Percentiles rank a stretch among this genome's conserved stretches.
These are phyloP conservation scores for Quercus dentata DNA, from an alignment of 306 rosid genomes.

Conservation along the genomic window DNA sequence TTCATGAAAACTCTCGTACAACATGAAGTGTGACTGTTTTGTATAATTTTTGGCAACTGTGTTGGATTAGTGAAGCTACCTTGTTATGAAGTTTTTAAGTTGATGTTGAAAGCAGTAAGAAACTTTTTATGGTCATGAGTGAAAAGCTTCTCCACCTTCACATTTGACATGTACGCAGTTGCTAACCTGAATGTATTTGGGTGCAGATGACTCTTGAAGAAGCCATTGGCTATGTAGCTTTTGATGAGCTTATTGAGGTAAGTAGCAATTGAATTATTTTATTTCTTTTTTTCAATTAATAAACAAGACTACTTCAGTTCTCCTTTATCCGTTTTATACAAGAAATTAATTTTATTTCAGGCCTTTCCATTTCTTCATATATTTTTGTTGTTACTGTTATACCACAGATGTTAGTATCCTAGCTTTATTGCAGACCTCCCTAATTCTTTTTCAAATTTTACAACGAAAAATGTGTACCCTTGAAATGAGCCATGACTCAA, in stretches of 20 bases:
- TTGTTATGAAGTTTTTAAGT: neutral
- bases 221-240: constrained; percentile 95
- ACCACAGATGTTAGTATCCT: neutral
- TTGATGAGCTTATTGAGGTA: constrained; percentile 96
- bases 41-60: neutral
- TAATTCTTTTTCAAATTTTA: neutral
- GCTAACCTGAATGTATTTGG: constrained; percentile 28
- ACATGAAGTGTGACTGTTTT: too few relatives aligned
- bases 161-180: neutral
- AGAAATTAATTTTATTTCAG: neutral
- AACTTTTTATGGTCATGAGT: neutral
- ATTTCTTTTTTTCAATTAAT: neutral
- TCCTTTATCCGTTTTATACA: neutral
- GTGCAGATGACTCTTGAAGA: constrained; percentile 95
- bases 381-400: neutral
- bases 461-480: neutral
- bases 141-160: neutral
- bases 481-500: too few relatives aligned
- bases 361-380: neutral
- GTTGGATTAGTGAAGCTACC: neutral
- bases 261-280: constrained; percentile 5
- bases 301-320: neutral
- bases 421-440: neutral
- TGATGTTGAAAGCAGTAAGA: neutral
- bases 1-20: neutral